These are phyloP conservation scores for Nigrospora osmanthi DNA, from an alignment of 2,329 filamentous ascomycete species.

Conservation along the genomic window DNA sequence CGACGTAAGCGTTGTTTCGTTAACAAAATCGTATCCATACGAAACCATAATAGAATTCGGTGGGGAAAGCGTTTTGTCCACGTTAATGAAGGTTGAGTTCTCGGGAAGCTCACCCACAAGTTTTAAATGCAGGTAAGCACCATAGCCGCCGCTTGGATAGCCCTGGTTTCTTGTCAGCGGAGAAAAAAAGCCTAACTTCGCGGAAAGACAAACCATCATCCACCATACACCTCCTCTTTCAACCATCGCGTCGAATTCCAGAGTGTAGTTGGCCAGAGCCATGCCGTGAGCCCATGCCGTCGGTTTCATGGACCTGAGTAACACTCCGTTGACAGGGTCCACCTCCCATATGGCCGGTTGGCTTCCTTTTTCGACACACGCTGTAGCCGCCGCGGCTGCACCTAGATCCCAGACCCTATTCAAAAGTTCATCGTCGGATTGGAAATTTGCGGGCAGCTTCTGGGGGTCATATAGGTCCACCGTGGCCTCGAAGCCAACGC, in stretches of 20 bases:
- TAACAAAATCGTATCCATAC: slow-evolving; percentile 25
- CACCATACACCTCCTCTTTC: slow-evolving; percentile 28
- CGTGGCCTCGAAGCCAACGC: slow-evolving; percentile 22
- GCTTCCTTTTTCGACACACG: slow-evolving; percentile 27
- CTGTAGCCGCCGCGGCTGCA: slow-evolving; percentile 19
- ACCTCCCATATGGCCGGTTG: slow-evolving; percentile 27
- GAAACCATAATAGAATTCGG: slow-evolving; percentile 25
- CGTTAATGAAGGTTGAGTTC: slow-evolving; percentile 20
- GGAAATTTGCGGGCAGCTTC: slow-evolving; percentile 20
- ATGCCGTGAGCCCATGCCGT: slow-evolving; percentile 15
- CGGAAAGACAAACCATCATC: slow-evolving; percentile 17
- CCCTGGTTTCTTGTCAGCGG: slow-evolving; percentile 6
- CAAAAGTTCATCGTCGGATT: slow-evolving; percentile 18
- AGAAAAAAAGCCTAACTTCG: background rate
- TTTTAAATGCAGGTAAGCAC: slow-evolving; percentile 10
- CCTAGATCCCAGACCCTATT: slow-evolving; percentile 29
- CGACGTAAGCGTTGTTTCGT: slow-evolving; percentile 23
- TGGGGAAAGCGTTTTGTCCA: slow-evolving; percentile 22
- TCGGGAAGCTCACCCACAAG: slow-evolving; percentile 15
- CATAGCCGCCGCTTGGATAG: background rate
- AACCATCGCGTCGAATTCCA: slow-evolving; percentile 28
- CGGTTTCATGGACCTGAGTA: slow-evolving; percentile 23
- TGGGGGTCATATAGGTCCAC: slow-evolving; percentile 12
- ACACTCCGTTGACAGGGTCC: slow-evolving; percentile 19
- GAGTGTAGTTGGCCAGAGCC: slow-evolving; percentile 23